A percentile compares a stretch with the other conserved stretches of the same genome.
Conservation (phyloP, 2,329 filamentous ascomycete genomes). For the Claviceps spartinae region DNA sequence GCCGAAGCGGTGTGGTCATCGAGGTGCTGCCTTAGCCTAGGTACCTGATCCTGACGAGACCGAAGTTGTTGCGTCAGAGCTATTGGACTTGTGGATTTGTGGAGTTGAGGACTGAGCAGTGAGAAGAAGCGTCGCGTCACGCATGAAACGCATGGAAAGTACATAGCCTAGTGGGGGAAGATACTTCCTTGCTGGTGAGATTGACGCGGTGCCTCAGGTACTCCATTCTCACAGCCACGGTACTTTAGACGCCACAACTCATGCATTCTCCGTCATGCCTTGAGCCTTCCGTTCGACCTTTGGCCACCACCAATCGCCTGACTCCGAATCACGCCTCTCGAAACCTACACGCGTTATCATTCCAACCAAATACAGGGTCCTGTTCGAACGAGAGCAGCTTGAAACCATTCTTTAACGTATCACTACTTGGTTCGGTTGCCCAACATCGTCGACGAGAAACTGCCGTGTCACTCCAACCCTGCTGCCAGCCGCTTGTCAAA, state of each 20-base stretch:
- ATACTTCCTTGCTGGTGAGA: background rate
- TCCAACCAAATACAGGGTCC: background rate
- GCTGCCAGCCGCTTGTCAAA: background rate
- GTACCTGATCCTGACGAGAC: background rate
- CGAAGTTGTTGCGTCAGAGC: slow-evolving; percentile 2
- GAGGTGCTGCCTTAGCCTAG: background rate
- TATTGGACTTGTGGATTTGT: background rate
- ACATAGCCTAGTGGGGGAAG: background rate
- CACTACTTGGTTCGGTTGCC: background rate
- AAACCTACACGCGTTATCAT: background rate
- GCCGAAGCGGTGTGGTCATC: background rate
- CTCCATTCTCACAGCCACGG: background rate
- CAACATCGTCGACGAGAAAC: background rate
- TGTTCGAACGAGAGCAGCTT: background rate
- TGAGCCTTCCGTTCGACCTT: background rate
- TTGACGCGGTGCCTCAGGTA: background rate
- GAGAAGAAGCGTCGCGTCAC: no score
- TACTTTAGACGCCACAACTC: background rate
- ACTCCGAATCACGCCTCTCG: background rate
- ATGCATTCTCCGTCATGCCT: background rate
- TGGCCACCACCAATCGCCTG: background rate
- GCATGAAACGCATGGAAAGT: background rate
- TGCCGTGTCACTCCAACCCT: background rate
- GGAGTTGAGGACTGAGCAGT: background rate
- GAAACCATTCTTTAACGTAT: background rate